Evolutionary conservation across 768 basidiomycete genomes (phyloP), one percentile per base, ranked within the genome.

Genomic region (Leccinum rimulosum): DNA sequence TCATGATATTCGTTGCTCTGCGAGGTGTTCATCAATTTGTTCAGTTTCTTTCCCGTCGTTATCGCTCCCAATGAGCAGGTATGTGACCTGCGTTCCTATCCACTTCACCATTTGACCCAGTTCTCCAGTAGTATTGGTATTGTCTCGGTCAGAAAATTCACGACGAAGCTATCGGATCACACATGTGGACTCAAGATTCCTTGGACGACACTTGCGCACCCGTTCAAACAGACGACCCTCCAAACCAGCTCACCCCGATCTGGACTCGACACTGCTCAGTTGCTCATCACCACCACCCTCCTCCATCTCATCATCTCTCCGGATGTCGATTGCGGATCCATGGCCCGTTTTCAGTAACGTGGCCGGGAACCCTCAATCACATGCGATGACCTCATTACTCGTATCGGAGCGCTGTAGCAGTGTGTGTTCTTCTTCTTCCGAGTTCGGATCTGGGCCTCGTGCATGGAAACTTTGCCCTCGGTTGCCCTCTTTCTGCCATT

Each of bases 91-190:
- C 7, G 9, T 1, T 22, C 31, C 22, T 48, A 19, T 4, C 14
- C 38, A 4, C 3, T 22, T 7, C 2, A 12, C 27, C 27, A 15
- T 38, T n/a, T 60, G 17, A 64, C 17, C 1, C 8, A 8, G 7
- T 10, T 36, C 14, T n/a, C 35, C 11, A 55, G 52, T 45, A 8
- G 59, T n/a, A 45, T 57, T 27, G 4, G 56, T 52, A 61, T 57
- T n/a, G 47, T 65, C 52, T 66, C 49, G 14, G 33, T 50, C 28
- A 49, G 55, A 66, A 66, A 65, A 28, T 50, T 45, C 12, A 50
- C 55, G 40, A 62, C 60, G 11, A 33, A 38, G 31, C 50, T 45
- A 52, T 35, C 33, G 36, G 52, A 52, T 4, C 52, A 59, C 19
- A 45, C 38, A 49, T 33, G 36, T 54, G 64, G 64, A 51, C 14